These are phyloP conservation scores for Linum tenue DNA, from an alignment of 345 rosid species.

Conservation along the genomic window DNA sequence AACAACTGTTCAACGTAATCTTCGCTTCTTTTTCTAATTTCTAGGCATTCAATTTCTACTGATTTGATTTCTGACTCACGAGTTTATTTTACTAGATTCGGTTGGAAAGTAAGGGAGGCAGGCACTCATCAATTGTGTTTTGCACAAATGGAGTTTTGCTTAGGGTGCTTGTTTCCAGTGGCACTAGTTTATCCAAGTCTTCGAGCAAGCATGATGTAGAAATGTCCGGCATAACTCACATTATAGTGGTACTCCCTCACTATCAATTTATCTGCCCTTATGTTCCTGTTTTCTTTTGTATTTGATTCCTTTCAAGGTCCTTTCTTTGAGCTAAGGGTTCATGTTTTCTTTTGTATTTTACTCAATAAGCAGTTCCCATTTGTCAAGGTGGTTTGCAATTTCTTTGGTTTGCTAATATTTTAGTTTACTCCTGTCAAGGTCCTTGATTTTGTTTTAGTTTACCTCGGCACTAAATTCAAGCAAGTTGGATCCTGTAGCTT, in stretches of 20 bases:
- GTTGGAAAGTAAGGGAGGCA: slow-evolving; percentile 82
- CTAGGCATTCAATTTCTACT: background rate
- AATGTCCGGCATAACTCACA: slow-evolving; percentile 69
- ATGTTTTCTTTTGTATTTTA: background rate
- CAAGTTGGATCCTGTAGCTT: too few relatives aligned
- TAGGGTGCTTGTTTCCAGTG: slow-evolving; percentile 64
- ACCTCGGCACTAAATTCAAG: too few relatives aligned
- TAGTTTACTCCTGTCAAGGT: too few relatives aligned
- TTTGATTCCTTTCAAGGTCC: background rate
- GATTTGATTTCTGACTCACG: slow-evolving; percentile 8
- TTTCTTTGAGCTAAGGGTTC: background rate
- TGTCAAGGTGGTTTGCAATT: background rate
- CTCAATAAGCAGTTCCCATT: background rate
- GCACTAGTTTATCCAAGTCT: slow-evolving; percentile 25
- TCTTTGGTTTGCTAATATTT: background rate
- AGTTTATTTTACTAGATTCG: slow-evolving; percentile 48
- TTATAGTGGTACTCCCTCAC: slow-evolving; percentile 66
- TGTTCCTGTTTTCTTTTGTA: background rate
- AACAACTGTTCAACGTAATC: too few relatives aligned
- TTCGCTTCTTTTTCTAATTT: background rate
- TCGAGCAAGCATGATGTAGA: slow-evolving; percentile 18
- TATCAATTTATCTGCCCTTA: background rate
- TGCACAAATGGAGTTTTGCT: slow-evolving; percentile 89
- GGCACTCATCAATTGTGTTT: slow-evolving; percentile 76
- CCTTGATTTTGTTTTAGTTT: too few relatives aligned